Evolutionary conservation across 352 stramenopile species (phyloP).

Genomic region (Globisporangium carolinianum): DNA sequence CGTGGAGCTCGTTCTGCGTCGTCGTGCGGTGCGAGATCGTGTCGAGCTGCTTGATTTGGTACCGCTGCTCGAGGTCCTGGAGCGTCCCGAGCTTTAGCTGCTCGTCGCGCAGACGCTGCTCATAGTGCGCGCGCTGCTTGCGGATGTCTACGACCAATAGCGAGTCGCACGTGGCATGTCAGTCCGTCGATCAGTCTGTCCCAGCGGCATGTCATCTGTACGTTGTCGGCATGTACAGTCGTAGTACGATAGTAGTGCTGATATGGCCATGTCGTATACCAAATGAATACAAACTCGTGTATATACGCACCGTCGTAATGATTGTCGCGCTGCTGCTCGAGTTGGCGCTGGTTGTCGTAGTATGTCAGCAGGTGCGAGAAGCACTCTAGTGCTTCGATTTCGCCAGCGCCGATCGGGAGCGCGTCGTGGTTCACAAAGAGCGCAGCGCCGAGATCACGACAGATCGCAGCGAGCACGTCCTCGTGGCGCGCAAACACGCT

Average conservation of each 20-base stretch:
- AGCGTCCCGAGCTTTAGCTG: conserved; percentile 26
- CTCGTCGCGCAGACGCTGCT: conserved; percentile 29
- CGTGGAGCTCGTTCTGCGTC: conserved; percentile 33
- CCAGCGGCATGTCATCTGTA: not conserved
- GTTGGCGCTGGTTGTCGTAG: conserved; percentile 46
- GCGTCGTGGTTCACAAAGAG: conserved; percentile 49
- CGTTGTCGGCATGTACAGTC: not conserved
- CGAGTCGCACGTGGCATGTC: no score
- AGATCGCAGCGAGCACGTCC: conserved; percentile 46
- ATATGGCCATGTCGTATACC: not conserved
- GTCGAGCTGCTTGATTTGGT: conserved; percentile 45
- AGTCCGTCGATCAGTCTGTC: not conserved
- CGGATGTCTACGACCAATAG: conserved; percentile 24
- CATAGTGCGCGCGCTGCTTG: conserved; percentile 21
- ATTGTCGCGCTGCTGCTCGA: conserved; percentile 37
- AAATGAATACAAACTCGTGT: not conserved
- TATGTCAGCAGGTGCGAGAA: conserved; percentile 54
- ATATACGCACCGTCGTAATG: conserved; percentile 32
- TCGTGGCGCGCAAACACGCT: conserved; percentile 59
- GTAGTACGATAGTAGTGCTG: not conserved
- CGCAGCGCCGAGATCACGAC: conserved; percentile 41
- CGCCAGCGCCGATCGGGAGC: conserved; percentile 17
- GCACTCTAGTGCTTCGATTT: conserved; percentile 54
- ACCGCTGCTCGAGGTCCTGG: conserved; percentile 39
- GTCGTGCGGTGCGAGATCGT: conserved; percentile 44